Evolutionary conservation across 139 green algal species (phyloP).

Genomic region (Ettlia oleoabundans): DNA sequence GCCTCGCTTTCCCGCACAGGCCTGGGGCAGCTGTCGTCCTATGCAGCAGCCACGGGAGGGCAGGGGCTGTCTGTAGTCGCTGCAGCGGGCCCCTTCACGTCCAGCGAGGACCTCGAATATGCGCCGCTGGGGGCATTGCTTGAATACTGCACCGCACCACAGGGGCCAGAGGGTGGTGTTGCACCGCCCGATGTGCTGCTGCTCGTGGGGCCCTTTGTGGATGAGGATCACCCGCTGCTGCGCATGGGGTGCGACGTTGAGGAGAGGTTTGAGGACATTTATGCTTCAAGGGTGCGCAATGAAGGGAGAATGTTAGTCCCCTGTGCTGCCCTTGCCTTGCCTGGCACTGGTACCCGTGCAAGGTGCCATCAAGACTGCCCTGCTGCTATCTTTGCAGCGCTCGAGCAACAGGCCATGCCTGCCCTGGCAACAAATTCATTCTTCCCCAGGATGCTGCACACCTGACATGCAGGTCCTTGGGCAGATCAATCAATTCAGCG

Average conservation of each 20-base stretch:
- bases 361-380: too few relatives aligned
- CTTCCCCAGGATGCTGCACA: background rate
- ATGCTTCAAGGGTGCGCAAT: constrained; percentile 58
- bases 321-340: too few relatives aligned
- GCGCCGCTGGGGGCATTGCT: constrained; percentile 82
- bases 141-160: constrained; percentile 45
- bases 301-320: too few relatives aligned
- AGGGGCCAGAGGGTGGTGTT: background rate
- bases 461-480: constrained; percentile 42
- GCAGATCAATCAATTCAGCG: constrained; percentile 43
- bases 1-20: constrained; percentile 12
- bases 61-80: constrained; percentile 53
- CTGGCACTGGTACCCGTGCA: too few relatives aligned
- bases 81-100: constrained; percentile 79
- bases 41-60: constrained; percentile 15
- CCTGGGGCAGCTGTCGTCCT: background rate
- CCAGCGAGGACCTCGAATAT: constrained; percentile 66
- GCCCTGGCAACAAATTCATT: too few relatives aligned
- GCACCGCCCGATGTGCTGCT: constrained; percentile 76
- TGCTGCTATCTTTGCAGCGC: too few relatives aligned
- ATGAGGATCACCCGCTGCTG: constrained; percentile 81
- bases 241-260: constrained; percentile 67
- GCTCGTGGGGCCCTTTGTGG: constrained; percentile 93
- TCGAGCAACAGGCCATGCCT: too few relatives aligned
- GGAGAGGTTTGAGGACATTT: constrained; percentile 79